Base-by-base conservation (phyloP, 2,329 filamentous ascomycete genomes). In the Samsoniella hepiali region DNA sequence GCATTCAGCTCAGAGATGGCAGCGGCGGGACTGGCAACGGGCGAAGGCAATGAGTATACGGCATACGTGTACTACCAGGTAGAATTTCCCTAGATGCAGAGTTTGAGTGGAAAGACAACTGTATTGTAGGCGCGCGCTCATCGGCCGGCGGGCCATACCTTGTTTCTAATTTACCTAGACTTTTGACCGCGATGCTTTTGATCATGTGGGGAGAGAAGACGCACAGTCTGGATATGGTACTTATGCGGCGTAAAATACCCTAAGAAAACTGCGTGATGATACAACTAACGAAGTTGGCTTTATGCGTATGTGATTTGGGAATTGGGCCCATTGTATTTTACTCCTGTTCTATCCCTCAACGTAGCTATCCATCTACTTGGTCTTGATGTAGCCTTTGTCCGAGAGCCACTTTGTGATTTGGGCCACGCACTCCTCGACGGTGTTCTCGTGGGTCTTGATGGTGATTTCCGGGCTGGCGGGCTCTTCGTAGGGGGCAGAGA, bases 51-150 rank as follows among this genome's bases (percentile, higher is more conserved):
- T 69, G 93, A 97, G 75, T 99, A 98, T 80, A 95, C 92, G 65
- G 90, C 95, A 47, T 99, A 96, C 77, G 95, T 98, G 73, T 97
- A 93, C 81, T 99, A 98, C 78, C 91, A 97, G 74, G 91, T 98
- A 74, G 91, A 95, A 73, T 87, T 98, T 63, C 81, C 82, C 38
- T 81, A 57, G 27, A 55, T 31, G 7, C 11, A 61, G 22, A 44
- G 31, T 13, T 42, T 17, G 40, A 22, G 55, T 27, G 29, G 3
- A 22, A 27, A 53, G 32, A 42, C 45, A 3, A 49, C 36, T 58
- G 62, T 63, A 49, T 44, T 64, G 58, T 57, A 62, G 53, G 57
- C 29, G 27, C 22, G 32, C 32, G 29, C 3, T 50, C 22, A 29
- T 29, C 45, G 45, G 27, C 53, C 34, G 27, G 29, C 53, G n/a